These are phyloP conservation scores for Pestalotiopsis sp. DNA, from an alignment of 2,329 filamentous ascomycete species.

Conservation along the genomic window DNA sequence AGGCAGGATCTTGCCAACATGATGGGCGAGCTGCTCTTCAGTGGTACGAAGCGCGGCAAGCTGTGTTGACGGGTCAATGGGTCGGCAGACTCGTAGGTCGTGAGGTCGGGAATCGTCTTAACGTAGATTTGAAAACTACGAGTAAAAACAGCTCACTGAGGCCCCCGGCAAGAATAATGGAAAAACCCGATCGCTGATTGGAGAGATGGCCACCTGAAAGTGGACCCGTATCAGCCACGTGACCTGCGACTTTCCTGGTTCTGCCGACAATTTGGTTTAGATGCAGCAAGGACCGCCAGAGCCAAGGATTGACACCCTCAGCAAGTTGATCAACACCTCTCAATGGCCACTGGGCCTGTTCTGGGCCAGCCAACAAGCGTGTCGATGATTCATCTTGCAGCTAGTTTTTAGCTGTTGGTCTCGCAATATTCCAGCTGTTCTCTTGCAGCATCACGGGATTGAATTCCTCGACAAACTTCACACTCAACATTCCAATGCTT, in stretches of 20 bases:
- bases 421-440: not conserved
- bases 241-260: not conserved
- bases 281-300: not conserved
- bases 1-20: constrained; percentile 95
- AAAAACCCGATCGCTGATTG: constrained; percentile 12
- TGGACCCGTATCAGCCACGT: not conserved
- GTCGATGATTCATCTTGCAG: not conserved
- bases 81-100: constrained; percentile 18
- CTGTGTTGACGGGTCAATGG: constrained; percentile 20
- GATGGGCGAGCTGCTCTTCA: constrained; percentile 54
- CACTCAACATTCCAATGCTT: not conserved
- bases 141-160: constrained; percentile 27
- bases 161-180: constrained; percentile 21
- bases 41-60: constrained; percentile 34
- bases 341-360: not conserved
- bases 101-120: constrained; percentile 15
- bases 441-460: not conserved
- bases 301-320: not conserved
- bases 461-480: not conserved
- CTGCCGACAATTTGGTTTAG: not conserved
- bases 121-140: not conserved
- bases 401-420: not conserved
- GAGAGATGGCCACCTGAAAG: not conserved
- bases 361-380: not conserved
- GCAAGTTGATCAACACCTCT: not conserved